Percentiles rank a stretch among this genome's conserved stretches.
Evolutionary conservation across 129 eudicot genomes (phyloP).

Genomic region (Rutidosis leptorrhynchoides): DNA sequence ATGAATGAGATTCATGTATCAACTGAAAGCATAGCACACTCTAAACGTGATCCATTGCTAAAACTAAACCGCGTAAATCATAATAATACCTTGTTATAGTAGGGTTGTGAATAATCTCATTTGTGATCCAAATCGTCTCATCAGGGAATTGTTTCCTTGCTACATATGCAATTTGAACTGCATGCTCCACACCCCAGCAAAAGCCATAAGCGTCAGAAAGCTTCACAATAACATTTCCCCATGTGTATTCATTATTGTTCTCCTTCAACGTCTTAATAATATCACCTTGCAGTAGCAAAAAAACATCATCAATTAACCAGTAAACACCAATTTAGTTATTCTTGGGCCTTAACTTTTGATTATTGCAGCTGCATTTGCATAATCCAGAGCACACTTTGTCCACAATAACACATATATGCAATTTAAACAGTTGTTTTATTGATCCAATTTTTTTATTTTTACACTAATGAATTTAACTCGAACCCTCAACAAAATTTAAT

Average conservation of each 20-base stretch:
- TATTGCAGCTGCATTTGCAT: neutral
- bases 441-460: no score
- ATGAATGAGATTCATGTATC: neutral
- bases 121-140: constrained; percentile 86
- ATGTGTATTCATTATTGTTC: constrained; percentile 68
- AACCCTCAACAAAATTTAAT: neutral
- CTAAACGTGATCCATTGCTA: neutral
- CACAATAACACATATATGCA: constrained; percentile 1
- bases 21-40: neutral
- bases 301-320: constrained; percentile 14
- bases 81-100: constrained; percentile 65
- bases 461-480: no score
- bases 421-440: neutral
- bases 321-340: neutral
- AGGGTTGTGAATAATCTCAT: constrained; percentile 88
- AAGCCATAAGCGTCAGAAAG: constrained; percentile 42
- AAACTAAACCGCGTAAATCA: neutral
- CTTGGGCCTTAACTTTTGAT: neutral
- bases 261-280: constrained; percentile 78
- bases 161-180: constrained; percentile 34
- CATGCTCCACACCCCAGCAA: constrained; percentile 41
- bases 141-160: constrained; percentile 52
- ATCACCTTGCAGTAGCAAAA: constrained; percentile 46
- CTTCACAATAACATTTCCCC: constrained; percentile 56
- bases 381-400: neutral